A percentile compares a stretch with the other conserved stretches of the same genome.
phyloP scores from a whole-genome alignment of 306 rosid genomes.

The Carpinus viminea region DNA sequence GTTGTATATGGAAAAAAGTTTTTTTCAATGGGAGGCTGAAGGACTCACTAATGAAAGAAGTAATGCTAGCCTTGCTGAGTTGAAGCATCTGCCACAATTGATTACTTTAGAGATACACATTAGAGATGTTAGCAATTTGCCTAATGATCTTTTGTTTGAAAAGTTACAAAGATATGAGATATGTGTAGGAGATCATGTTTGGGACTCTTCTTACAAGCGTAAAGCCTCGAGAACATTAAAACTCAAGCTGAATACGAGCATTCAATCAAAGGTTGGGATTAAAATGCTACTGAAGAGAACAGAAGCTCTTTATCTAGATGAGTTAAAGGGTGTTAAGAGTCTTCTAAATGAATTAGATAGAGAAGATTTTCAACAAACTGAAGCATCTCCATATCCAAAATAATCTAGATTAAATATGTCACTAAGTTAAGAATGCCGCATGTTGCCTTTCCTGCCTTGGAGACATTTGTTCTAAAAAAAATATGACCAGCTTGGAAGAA shows the following conservation, averaged over 20 bases:
- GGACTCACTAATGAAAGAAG: neutral
- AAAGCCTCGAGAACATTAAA: neutral
- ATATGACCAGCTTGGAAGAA: neutral
- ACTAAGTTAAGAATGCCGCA: too few species aligned
- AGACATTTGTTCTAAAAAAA: neutral
- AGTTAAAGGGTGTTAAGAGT: neutral
- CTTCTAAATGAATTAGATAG: neutral
- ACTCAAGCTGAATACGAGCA: neutral
- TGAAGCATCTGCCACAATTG: neutral
- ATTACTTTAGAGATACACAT: neutral
- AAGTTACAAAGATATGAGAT: slow-evolving; percentile 8
- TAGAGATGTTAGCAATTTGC: neutral
- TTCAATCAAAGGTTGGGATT: neutral
- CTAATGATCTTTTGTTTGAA: neutral
- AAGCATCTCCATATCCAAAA: slow-evolving; percentile 7
- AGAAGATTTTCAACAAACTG: neutral
- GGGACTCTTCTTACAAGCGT: neutral
- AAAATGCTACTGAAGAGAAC: neutral
- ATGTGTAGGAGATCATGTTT: neutral
- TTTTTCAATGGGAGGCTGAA: slow-evolving; percentile 11
- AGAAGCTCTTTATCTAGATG: neutral
- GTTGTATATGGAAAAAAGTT: neutral
- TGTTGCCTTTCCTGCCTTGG: neutral
- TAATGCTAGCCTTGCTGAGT: slow-evolving; percentile 21
- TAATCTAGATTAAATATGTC: neutral